A percentile compares a stretch with the other conserved stretches of the same genome.
Evolutionary conservation across 441 rosid species (phyloP).

Genomic region (Biscutella auriculata): DNA sequence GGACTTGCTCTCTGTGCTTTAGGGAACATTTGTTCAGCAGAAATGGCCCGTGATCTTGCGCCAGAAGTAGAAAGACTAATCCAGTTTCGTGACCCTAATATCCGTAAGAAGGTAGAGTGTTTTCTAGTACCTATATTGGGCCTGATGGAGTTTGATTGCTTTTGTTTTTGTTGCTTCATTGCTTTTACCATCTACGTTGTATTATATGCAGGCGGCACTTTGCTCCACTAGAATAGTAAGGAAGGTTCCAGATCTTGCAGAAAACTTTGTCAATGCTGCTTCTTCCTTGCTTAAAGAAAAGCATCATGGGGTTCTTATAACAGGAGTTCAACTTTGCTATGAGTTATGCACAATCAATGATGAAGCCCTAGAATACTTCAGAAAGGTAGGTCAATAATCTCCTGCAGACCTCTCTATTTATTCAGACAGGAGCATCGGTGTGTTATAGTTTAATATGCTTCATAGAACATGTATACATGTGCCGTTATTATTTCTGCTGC

Average conservation of each 20-base stretch:
- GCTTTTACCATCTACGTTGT: conserved; percentile 14
- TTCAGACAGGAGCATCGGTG: neutral
- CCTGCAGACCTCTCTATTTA: neutral
- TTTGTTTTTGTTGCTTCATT: conserved; percentile 1
- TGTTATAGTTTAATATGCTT: neutral
- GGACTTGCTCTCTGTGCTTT: conserved; percentile 99
- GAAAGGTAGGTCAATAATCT: conserved; percentile 51
- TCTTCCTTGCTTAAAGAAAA: conserved; percentile 88
- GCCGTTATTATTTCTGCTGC: neutral
- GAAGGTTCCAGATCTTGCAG: conserved; percentile 97
- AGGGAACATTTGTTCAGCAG: conserved; percentile 98
- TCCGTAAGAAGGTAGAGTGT: conserved; percentile 74
- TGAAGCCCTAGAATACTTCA: conserved; percentile 77
- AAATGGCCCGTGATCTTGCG: conserved; percentile 99
- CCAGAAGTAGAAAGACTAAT: conserved; percentile 96
- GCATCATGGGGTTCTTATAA: conserved; percentile 93
- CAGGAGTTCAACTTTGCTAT: conserved; percentile 91
- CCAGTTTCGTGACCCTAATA: conserved; percentile 96
- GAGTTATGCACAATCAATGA: conserved; percentile 80
- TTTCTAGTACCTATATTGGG: conserved; percentile 3
- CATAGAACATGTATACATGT: conserved; percentile 2
- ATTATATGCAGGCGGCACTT: conserved; percentile 67
- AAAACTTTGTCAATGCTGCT: conserved; percentile 85
- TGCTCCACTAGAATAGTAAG: conserved; percentile 86
- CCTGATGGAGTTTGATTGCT: neutral